A percentile compares a stretch with the other conserved stretches of the same genome.
Evolutionary conservation across 169 alveolate species (phyloP).

Genomic region (Amoebophrya sp.): DNA sequence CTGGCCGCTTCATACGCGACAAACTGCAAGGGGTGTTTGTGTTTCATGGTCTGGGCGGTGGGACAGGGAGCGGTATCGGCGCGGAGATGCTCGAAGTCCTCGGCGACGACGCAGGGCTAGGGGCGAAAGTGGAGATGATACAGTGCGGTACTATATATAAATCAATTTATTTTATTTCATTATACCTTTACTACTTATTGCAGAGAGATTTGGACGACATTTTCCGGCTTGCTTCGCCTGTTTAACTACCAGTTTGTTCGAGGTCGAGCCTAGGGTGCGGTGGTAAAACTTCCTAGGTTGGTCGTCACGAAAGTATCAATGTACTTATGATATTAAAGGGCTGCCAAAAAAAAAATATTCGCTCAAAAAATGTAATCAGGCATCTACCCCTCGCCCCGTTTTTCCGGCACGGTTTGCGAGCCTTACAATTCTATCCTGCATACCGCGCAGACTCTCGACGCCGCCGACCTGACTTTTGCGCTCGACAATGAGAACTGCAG

Average conservation of each 20-base stretch:
- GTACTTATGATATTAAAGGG: too few species aligned
- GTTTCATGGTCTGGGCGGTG: constrained; percentile 59
- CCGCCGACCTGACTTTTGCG: constrained; percentile 51
- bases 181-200: too few species aligned
- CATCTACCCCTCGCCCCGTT: background rate
- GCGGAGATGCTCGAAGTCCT: constrained; percentile 50
- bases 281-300: too few species aligned
- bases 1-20: too few species aligned
- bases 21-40: background rate
- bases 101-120: constrained; percentile 23
- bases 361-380: too few species aligned
- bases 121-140: background rate
- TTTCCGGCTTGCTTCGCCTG: too few species aligned
- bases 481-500: constrained; percentile 39
- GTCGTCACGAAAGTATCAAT: too few species aligned
- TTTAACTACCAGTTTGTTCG: too few species aligned
- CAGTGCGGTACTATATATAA: background rate
- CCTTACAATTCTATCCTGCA: constrained; percentile 27
- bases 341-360: too few species aligned
- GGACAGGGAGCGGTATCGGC: constrained; percentile 67
- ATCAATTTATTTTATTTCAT: too few species aligned
- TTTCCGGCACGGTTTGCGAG: background rate
- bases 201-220: too few species aligned
- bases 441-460: constrained; percentile 15
- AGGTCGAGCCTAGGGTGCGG: too few species aligned